Percentiles rank a stretch among this genome's conserved stretches.
Conservation (phyloP, 2,329 filamentous ascomycete genomes). For the Arachnomyces sp. region DNA sequence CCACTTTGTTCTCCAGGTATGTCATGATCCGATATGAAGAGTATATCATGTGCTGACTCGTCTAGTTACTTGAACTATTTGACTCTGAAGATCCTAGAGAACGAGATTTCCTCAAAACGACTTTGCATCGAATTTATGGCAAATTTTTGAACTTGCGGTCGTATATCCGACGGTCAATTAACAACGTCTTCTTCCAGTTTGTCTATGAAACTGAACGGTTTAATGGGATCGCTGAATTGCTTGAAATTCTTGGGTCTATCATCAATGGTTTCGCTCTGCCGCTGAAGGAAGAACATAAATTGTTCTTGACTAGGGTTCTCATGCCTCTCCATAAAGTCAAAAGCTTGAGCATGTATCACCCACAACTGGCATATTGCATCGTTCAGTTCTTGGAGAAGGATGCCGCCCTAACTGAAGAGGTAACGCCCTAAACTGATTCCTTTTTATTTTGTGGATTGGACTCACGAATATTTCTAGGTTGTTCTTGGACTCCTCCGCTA, state of each 20-base stretch:
- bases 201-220: constrained; percentile 98
- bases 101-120: constrained; percentile 96
- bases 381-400: constrained; percentile 99
- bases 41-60: constrained; percentile 10
- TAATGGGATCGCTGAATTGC: constrained; percentile 92
- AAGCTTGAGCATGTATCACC: constrained; percentile 99
- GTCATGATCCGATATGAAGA: constrained; percentile 11
- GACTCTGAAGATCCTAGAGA: constrained; percentile 97
- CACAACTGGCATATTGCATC: constrained; percentile 96
- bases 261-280: constrained; percentile 98
- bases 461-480: constrained; percentile 49
- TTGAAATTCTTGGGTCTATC: constrained; percentile 95
- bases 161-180: constrained; percentile 96
- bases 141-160: constrained; percentile 97
- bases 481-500: constrained; percentile 90
- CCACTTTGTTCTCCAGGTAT: constrained; percentile 78
- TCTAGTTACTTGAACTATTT: constrained; percentile 83
- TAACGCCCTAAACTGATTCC: constrained; percentile 34
- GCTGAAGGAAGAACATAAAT: constrained; percentile 96
- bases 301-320: constrained; percentile 88
- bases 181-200: constrained; percentile 99
- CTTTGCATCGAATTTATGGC: constrained; percentile 93
- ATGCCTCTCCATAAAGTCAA: constrained; percentile 97
- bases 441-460: constrained; percentile 3
- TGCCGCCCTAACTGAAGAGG: constrained; percentile 91